phyloP scores from a whole-genome alignment of 2,329 filamentous ascomycete species.

The Dichotomopilus funicola region DNA sequence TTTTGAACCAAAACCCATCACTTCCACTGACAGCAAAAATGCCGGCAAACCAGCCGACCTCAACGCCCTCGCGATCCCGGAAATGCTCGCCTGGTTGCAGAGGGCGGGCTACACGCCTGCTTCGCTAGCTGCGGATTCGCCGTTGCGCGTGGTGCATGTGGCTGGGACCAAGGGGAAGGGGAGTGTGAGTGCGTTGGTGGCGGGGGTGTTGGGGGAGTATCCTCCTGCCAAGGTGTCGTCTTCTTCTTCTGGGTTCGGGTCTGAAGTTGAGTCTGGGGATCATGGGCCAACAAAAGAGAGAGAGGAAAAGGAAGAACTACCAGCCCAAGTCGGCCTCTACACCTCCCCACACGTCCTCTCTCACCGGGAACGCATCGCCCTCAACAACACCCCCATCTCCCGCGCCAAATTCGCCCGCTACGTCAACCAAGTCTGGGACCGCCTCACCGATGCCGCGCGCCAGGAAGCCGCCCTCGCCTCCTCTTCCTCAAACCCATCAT shows the following conservation, averaged over 20 bases:
- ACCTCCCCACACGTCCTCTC: slow-evolving; percentile 81
- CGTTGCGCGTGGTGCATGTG: slow-evolving; percentile 63
- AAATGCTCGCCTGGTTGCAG: slow-evolving; percentile 72
- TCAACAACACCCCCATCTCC: slow-evolving; percentile 65
- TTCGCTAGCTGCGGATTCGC: slow-evolving; percentile 33
- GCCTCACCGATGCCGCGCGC: slow-evolving; percentile 37
- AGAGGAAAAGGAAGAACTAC: slow-evolving; percentile 25
- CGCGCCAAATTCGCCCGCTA: slow-evolving; percentile 65
- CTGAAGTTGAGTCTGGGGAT: too few relatives aligned
- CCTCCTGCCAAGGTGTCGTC: neutral
- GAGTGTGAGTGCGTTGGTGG: slow-evolving; percentile 77
- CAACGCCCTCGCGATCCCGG: slow-evolving; percentile 70
- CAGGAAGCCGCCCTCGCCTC: slow-evolving; percentile 12
- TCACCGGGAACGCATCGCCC: slow-evolving; percentile 76
- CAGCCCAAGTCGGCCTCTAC: slow-evolving; percentile 61
- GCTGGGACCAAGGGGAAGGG: slow-evolving; percentile 95
- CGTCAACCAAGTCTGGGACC: slow-evolving; percentile 81
- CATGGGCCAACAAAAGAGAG: too few relatives aligned
- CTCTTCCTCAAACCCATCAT: too few relatives aligned
- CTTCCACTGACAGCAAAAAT: slow-evolving; percentile 28
- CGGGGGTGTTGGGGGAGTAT: slow-evolving; percentile 60
- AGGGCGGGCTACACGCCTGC: slow-evolving; percentile 63
- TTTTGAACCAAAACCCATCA: slow-evolving; percentile 50
- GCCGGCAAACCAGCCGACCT: slow-evolving; percentile 32
- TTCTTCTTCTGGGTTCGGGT: too few relatives aligned